Evolutionary conservation across 1,139 yeast species (phyloP), one percentile per base, ranked within the genome.

Genomic region (Arxiozyma telluris): DNA sequence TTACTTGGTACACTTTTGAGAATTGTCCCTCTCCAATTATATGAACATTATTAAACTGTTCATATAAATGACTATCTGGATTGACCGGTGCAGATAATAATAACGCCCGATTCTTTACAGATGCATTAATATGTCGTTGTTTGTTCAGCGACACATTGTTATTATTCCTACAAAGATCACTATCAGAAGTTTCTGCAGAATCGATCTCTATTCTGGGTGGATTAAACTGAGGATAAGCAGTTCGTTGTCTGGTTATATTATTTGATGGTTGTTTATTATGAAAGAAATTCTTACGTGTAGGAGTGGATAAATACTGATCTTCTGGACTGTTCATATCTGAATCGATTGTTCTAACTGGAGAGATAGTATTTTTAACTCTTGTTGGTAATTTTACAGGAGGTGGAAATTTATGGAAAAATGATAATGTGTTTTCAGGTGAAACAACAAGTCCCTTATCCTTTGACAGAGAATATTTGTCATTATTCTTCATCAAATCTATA

Each of bases 11-110:
- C 15, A 95, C 98, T 48, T 83, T 76, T 3, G 96, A 87, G 65
- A 93, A 93, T 68, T 89, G 96, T 22, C 98, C 98, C 45, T 80
- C 75, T 4, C 96, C 96, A 52, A 90, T 75, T 51, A 83, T 71
- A 53, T 79, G 77, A 49, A 91, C 89, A 60, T 83, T 80, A 53
- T 80, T 87, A 71, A 91, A 91, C 67, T 84, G 82, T 41, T 82
- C 77, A 49, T 78, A 72, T 57, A 89, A 74, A 64, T 82, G 87
- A 1, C 65, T 56, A 57, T 68, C 71, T 7, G 71, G 70, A 47
- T 65, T 67, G 30, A 58, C 50, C 15, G 55, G 50, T 2, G 51
- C 18, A 15, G 34, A 17, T 17, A 18, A 41, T 46, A 41, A 41
- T 34, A 46, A 1, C 9, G 18, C 27, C 18, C 23, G 39, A 18